Conservation (phyloP, 441 rosid species). For the Erodium texanum region DNA sequence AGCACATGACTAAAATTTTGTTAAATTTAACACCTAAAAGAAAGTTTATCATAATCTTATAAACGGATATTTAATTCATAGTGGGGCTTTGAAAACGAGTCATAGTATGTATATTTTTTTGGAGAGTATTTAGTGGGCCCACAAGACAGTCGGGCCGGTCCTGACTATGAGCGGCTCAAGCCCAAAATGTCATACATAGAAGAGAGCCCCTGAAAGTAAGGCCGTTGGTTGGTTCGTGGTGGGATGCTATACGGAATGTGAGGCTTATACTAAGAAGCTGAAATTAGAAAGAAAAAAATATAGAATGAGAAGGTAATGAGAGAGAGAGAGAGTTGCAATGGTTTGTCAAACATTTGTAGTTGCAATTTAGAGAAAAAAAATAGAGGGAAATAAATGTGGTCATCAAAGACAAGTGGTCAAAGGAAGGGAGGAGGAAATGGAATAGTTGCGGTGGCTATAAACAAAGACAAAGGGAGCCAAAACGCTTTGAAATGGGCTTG, state of each 20-base stretch:
- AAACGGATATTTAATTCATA: no score
- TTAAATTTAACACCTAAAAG: no score
- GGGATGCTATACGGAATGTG: background rate
- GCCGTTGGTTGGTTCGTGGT: background rate
- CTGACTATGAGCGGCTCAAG: no score
- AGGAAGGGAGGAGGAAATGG: constrained; percentile 31
- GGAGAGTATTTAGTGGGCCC: no score
- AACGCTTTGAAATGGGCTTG: constrained; percentile 81
- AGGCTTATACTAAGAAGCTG: background rate
- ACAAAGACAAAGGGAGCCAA: constrained; percentile 71
- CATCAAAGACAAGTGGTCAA: constrained; percentile 7
- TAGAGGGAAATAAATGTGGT: background rate
- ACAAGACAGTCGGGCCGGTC: no score
- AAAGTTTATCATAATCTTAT: no score
- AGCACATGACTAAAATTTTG: no score
- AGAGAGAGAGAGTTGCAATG: background rate
- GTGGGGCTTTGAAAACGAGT: no score
- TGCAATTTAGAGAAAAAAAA: no score
- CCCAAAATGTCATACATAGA: no score
- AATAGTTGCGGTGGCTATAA: constrained; percentile 76
- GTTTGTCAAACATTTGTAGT: background rate
- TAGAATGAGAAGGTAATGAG: background rate
- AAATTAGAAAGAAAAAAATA: background rate
- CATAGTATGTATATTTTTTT: no score
- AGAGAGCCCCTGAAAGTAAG: background rate